Evolutionary conservation across 2,329 filamentous ascomycete genomes (phyloP), one percentile per base, ranked within the genome.

Genomic region (Nannizziopsis arthrosporioides): DNA sequence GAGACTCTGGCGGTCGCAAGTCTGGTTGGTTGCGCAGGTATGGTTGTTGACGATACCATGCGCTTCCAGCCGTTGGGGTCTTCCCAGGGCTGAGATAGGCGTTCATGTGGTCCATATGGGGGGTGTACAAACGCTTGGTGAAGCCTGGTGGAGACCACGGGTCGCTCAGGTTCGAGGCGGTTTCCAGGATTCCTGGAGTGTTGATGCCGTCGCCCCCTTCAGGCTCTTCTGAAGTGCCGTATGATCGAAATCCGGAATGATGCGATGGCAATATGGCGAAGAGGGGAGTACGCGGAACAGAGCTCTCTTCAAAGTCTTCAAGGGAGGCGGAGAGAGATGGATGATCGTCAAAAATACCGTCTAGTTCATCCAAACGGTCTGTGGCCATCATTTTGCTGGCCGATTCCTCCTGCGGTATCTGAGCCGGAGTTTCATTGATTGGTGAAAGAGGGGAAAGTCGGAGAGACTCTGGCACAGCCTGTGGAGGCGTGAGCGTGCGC

Each of bases 91-190:
- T 74, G 54, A 68, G 67, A 49, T 61, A 59, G 22, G 22, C 22
- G 11, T 34, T 19, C 31, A 49, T 40, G 12, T 48, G 38, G 7
- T 44, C 49, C 22, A 63, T 61, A 51, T 76, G 72, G 7, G 37
- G 30, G 12, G 43, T 37, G 11, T 38, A 30, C 10, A 40, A 14
- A 15, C 40, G 40, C 14, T 15, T 39, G 32, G 10, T 42, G 72
- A 80, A 81, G 10, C 78, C 78, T 1, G 81, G 81, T 36, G 81
- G 81, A 46, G 77, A 80, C 77, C 78, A 83, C 30, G 76, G 77
- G 42, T 74, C 72, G 17, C 50, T 53, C 18, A 44, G 12, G 5
- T 69, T 66, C 45, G 70, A 70, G 51, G 75, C 70, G 46, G 66
- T 58, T 56, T 61, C 55, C 61, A 62, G 22, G 6, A 44, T 44